Evolutionary conservation across 139 green algal genomes (phyloP), one percentile per base, ranked within the genome.

Genomic region (Nannochloris sp.): DNA sequence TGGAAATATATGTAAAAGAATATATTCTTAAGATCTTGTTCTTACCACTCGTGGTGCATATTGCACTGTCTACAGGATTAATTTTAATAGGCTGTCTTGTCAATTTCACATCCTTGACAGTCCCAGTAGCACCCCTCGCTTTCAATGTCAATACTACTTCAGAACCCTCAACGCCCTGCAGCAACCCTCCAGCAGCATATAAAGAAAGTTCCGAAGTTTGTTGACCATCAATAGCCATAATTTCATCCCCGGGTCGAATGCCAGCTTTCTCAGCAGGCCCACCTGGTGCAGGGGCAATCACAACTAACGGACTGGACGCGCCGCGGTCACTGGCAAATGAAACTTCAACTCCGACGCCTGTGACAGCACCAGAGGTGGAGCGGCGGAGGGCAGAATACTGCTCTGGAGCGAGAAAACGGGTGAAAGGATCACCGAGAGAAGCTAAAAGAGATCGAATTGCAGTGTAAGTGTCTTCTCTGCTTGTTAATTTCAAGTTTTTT

Each of bases 391-490:
- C 79, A 5, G 55, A 30, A 33, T 88, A 87, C 13, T 85, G 76
- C 7, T 86, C 74, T 2, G 92, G 93, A 60, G 90, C 86, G 27
- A 98, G 74, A 67, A 97, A 93, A 7, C 92, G 72, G 0, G 92
- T 98, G 85, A 98, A 99, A 30, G 93, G 93, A 74, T 99, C 93
- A 56, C 89, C 81, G 61, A 99, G 72, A 0, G 63, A 80, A 8
- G 74, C 75, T 6, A 97, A 67, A 68, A 94, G 87, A 67, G 86
- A 87, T 13, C 76, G 67, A 29, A 98, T 95, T 35, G 87, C 87
- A 34, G 64, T 76, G 74, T 96, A 95, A 7, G 90, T 96, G 45
- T 95, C 62, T 3, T 76, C 38, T 1, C 86, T 74, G 36, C 61
- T 81, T 14, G 45, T 45, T 82, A 97, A 85, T 0, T 71, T 58